Percentiles rank a stretch among this genome's conserved stretches.
Evolutionary conservation across 768 basidiomycete genomes (phyloP).

Genomic region (Pisolithus tinctorius): DNA sequence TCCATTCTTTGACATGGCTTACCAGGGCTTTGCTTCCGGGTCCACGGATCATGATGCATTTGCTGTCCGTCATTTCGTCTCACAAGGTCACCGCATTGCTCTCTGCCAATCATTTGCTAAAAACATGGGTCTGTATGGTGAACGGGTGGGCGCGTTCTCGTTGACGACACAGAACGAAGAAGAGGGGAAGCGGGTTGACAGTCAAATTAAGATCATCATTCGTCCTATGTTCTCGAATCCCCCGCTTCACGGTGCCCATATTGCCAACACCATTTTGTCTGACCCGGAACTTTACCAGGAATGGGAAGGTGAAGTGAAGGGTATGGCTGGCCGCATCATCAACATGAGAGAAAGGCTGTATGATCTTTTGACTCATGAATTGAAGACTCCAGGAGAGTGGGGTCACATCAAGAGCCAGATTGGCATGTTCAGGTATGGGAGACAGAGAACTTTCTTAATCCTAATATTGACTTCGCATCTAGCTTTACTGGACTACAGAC

Average conservation of each 20-base stretch:
- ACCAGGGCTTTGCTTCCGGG: constrained; percentile 98
- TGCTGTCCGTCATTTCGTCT: constrained; percentile 90
- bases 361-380: constrained; percentile 63
- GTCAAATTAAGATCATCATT: constrained; percentile 91
- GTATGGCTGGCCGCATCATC: constrained; percentile 94
- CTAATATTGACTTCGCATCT: not conserved
- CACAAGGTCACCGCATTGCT: constrained; percentile 83
- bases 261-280: constrained; percentile 79
- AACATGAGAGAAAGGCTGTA: constrained; percentile 85
- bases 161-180: constrained; percentile 60
- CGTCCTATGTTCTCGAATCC: constrained; percentile 99
- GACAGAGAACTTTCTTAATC: constrained; percentile 1
- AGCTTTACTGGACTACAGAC: constrained; percentile 85
- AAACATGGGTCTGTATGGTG: constrained; percentile 99
- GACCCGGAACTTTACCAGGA: constrained; percentile 68
- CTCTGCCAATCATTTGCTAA: constrained; percentile 96
- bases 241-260: constrained; percentile 81
- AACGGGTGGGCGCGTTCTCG: constrained; percentile 97
- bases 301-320: constrained; percentile 90
- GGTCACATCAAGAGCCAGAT: constrained; percentile 92
- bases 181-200: constrained; percentile 83
- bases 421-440: constrained; percentile 89
- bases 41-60: constrained; percentile 87
- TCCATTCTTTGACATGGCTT: constrained; percentile 99
- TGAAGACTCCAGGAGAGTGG: constrained; percentile 93